These are phyloP conservation scores for Spergularia azorica DNA, from an alignment of 179 eudicot genomes.

Conservation along the genomic window DNA sequence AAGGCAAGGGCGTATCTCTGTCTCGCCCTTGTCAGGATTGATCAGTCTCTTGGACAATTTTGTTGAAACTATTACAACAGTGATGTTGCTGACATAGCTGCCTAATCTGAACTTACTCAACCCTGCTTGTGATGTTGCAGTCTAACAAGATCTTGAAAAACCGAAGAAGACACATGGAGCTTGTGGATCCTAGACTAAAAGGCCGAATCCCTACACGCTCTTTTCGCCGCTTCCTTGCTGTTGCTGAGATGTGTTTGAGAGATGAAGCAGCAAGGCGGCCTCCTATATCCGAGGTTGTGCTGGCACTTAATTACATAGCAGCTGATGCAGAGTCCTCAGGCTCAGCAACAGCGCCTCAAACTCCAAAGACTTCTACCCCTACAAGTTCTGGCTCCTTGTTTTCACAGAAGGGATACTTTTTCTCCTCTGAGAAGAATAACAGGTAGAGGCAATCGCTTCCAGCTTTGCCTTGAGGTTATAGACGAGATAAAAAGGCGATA, in stretches of 20 bases:
- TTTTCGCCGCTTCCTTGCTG: conserved; percentile 63
- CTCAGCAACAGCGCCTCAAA: conserved; percentile 13
- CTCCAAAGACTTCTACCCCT: conserved; percentile 15
- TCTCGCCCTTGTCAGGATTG: no score
- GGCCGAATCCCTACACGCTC: conserved; percentile 56
- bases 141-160: conserved; percentile 63
- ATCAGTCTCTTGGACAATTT: no score
- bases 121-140: conserved; percentile 42
- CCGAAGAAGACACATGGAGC: conserved; percentile 46
- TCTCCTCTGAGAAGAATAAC: background rate
- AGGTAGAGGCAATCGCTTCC: background rate
- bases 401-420: background rate
- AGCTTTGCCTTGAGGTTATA: background rate
- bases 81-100: background rate
- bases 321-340: conserved; percentile 38
- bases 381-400: conserved; percentile 15
- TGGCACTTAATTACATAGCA: conserved; percentile 71
- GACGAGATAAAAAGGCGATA: background rate
- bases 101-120: background rate
- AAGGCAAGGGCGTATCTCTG: no score
- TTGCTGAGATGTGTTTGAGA: conserved; percentile 75
- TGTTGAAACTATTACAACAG: no score
- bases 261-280: conserved; percentile 70
- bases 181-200: conserved; percentile 70
- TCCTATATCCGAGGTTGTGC: conserved; percentile 64